Percentiles rank a stretch among this genome's conserved stretches.
phyloP scores from a whole-genome alignment of 2,329 filamentous ascomycete genomes.

The Berkeleyomyces rouxiae region DNA sequence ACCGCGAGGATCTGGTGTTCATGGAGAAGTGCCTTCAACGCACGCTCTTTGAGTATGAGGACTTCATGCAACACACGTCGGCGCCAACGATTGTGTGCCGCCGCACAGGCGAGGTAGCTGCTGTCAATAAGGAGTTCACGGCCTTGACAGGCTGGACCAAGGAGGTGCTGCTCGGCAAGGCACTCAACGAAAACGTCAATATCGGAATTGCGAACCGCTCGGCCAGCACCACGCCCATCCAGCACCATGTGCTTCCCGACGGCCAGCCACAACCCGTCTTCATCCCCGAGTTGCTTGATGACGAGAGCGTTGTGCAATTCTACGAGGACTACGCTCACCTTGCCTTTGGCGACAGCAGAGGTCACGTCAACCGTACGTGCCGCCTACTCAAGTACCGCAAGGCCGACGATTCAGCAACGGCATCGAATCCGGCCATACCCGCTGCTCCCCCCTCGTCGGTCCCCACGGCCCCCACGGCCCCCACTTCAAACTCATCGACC shows the following conservation, averaged over 20 bases:
- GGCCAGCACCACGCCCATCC: constrained; percentile 35
- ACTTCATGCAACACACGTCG: constrained; percentile 74
- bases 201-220: constrained; percentile 35
- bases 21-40: constrained; percentile 97
- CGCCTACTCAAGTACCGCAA: constrained; percentile 77
- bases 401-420: constrained; percentile 13
- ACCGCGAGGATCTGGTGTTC: constrained; percentile 77
- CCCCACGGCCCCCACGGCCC: constrained; percentile 15
- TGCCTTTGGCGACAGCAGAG: constrained; percentile 79
- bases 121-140: constrained; percentile 92
- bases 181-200: constrained; percentile 77
- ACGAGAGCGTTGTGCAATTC: constrained; percentile 83
- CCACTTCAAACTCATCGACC: constrained; percentile 17
- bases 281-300: constrained; percentile 79
- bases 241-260: constrained; percentile 24
- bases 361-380: constrained; percentile 67
- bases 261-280: constrained; percentile 62
- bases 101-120: constrained; percentile 84
- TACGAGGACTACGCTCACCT: constrained; percentile 90
- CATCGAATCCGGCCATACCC: constrained; percentile 2
- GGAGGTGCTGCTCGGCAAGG: constrained; percentile 72
- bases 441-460: not conserved
- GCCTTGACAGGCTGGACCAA: constrained; percentile 89
- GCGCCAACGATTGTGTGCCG: constrained; percentile 86
- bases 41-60: constrained; percentile 81